Conservation (phyloP, 2,329 filamentous ascomycete genomes). For the Colletotrichum karsti region DNA sequence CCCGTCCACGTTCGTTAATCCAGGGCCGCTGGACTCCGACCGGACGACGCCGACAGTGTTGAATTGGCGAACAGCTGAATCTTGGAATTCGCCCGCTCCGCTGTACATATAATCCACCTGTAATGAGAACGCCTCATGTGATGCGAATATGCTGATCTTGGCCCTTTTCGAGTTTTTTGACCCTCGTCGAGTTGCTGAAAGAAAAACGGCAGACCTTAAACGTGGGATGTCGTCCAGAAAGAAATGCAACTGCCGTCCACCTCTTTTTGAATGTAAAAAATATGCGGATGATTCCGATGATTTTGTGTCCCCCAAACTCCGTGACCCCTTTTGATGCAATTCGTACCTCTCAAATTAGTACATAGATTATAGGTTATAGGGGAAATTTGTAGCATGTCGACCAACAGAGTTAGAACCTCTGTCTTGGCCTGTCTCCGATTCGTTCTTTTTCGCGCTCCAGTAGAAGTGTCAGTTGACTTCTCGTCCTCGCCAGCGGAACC, state of each 20-base stretch:
- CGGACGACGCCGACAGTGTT: neutral
- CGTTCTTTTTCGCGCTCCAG: conserved; percentile 59
- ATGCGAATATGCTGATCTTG: conserved; percentile 18
- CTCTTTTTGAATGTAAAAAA: neutral
- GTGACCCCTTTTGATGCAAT: conserved; percentile 25
- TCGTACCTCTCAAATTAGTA: conserved; percentile 23
- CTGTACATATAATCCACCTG: conserved; percentile 7
- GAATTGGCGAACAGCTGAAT: neutral
- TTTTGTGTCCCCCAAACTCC: conserved; percentile 25
- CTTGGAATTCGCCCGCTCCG: neutral
- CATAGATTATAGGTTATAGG: conserved; percentile 23
- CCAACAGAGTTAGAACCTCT: neutral
- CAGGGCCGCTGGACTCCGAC: neutral
- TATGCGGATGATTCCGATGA: neutral
- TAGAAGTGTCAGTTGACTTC: conserved; percentile 66
- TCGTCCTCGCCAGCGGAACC: conserved; percentile 64
- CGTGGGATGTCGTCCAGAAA: neutral
- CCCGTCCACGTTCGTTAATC: neutral
- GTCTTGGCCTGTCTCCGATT: conserved; percentile 20
- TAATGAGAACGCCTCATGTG: conserved; percentile 24
- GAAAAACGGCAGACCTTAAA: neutral
- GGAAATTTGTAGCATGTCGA: neutral
- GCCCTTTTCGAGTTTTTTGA: neutral
- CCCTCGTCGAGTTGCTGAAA: neutral
- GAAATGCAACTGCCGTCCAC: neutral